Base-by-base conservation (phyloP, 129 eudicot genomes). In the Dittrichia graveolens region DNA sequence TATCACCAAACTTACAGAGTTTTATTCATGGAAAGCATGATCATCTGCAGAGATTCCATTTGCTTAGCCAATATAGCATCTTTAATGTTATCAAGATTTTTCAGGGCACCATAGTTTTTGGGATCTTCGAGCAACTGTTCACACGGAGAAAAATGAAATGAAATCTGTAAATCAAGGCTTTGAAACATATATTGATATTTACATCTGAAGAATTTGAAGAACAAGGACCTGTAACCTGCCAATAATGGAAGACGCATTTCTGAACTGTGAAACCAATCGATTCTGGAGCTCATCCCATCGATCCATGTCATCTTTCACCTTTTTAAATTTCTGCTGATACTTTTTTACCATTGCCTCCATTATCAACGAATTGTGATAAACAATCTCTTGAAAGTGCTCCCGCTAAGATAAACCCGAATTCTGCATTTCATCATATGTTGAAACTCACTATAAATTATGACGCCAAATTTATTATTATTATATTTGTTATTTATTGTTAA, bases 291-390 rank as follows among this genome's bases (percentile, higher is more conserved):
- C 75, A 2, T 83, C 86, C 98, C 96, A 93, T n/a, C 64, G 66
- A 13, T 64, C 74, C 85, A 85, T 83, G 38, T 90, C 86, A 6
- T 80, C 87, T 74, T 80, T 78, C 31, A 83, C 84, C 67, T 69
- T 85, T 45, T 42, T 87, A 71, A 85, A 84, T 8, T 74, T 87
- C 71, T 87, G 92, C 79, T 84, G 87, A 71, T 83, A 89, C 57
- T 87, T 92, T 52, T 85, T 92, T 66, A 86, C 79, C 75, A 82
- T 72, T 9, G 74, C 73, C 61, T 92, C 98, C 96, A 92, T 92
- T 52, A 9, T 72, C 41, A 54, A 64, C 57, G 53, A 48, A 61
- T 16, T 59, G 11, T 5, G 9, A 59, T 37, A 39, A 5, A 60
- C 60, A 48, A 58, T 18, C 19, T 43, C 57, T 75, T 43, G 57